Conservation (phyloP, 495 filamentous ascomycete species). For the Penicillium cataractarum region DNA sequence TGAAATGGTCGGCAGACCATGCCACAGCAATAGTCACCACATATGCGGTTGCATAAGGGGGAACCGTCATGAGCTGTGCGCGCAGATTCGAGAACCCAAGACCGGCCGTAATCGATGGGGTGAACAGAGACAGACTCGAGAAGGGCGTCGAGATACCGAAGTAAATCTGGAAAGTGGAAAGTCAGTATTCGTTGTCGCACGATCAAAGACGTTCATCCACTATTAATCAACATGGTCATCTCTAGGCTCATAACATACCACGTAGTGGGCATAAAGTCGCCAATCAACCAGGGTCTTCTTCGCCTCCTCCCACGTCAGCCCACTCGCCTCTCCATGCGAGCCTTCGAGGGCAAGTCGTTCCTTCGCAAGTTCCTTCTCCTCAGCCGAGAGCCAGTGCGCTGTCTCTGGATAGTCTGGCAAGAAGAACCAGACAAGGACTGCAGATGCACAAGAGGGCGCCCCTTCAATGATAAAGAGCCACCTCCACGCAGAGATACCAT, state of each 20-base stretch:
- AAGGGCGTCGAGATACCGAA: conserved; percentile 69
- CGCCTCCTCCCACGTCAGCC: conserved; percentile 64
- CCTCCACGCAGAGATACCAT: conserved; percentile 65
- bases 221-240: not conserved
- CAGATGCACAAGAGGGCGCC: not conserved
- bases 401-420: not conserved
- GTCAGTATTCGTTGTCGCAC: not conserved
- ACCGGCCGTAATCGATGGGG: conserved; percentile 66
- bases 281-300: conserved; percentile 50
- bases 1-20: conserved; percentile 69
- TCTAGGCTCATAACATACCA: conserved; percentile 31
- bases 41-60: conserved; percentile 72
- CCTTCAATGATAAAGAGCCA: conserved; percentile 80
- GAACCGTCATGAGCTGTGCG: conserved; percentile 76
- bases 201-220: not conserved
- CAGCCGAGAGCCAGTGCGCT: not conserved
- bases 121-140: conserved; percentile 68
- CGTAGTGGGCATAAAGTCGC: conserved; percentile 62
- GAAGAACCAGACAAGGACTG: not conserved
- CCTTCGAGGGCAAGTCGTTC: conserved; percentile 59
- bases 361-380: not conserved
- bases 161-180: not conserved
- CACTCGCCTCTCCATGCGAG: conserved; percentile 53
- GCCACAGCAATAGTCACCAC: conserved; percentile 59
- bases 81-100: conserved; percentile 62